Conservation (phyloP, 1,284 basidiomycete genomes). For the Ceratorhiza oryzae-sativae region DNA sequence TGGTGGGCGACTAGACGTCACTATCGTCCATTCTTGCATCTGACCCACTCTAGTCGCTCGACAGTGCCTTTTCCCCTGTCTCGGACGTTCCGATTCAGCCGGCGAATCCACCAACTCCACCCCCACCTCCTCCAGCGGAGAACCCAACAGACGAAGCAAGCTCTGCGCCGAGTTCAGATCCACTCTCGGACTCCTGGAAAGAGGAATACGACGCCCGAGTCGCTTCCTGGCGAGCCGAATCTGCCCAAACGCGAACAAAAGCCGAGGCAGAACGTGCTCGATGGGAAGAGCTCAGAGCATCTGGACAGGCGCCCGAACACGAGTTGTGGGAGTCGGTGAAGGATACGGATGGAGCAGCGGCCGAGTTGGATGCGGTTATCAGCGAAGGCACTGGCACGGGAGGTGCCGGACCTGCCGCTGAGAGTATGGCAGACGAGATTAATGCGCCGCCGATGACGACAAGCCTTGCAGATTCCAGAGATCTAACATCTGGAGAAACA, state of each 20-base stretch:
- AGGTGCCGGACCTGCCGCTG: slow-evolving; percentile 18
- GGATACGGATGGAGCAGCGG: slow-evolving; percentile 12
- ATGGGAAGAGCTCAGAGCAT: slow-evolving; percentile 61
- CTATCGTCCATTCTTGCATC: background rate
- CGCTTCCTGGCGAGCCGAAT: slow-evolving; percentile 74
- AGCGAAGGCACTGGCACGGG: slow-evolving; percentile 24
- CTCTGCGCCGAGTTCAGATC: slow-evolving; percentile 22
- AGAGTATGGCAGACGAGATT: slow-evolving; percentile 16
- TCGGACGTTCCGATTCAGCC: slow-evolving; percentile 30
- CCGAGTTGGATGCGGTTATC: slow-evolving; percentile 16
- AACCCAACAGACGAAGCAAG: slow-evolving; percentile 21
- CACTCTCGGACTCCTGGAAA: slow-evolving; percentile 57
- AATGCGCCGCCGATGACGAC: slow-evolving; percentile 50
- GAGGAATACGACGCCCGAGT: slow-evolving; percentile 73
- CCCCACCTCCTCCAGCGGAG: slow-evolving; percentile 24
- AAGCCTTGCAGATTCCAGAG: slow-evolving; percentile 57
- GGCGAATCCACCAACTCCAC: slow-evolving; percentile 25
- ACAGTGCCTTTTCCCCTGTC: slow-evolving; percentile 27
- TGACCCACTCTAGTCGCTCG: slow-evolving; percentile 27
- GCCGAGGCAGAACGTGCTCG: slow-evolving; percentile 74
- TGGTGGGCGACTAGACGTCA: background rate
- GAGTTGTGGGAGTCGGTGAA: slow-evolving; percentile 45
- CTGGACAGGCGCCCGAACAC: slow-evolving; percentile 44
- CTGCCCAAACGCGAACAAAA: slow-evolving; percentile 74
- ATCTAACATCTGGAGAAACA: slow-evolving; percentile 57